Percentiles rank a stretch among this genome's conserved stretches.
phyloP scores from a whole-genome alignment of 2,329 filamentous ascomycete species.

The Arthrobotrys sinensis region DNA sequence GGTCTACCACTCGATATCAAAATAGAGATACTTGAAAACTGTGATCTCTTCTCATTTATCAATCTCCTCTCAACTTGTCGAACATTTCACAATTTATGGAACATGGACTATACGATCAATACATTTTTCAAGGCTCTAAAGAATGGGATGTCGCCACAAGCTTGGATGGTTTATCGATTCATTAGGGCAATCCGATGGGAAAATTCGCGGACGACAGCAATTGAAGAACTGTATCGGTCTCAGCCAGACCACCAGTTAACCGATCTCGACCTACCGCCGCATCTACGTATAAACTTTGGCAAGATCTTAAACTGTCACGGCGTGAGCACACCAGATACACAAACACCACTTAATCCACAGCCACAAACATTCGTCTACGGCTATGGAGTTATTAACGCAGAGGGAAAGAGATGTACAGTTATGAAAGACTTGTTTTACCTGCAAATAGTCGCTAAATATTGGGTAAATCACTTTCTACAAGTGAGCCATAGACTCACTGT shows the following conservation, averaged over 20 bases:
- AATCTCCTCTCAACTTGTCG: conserved; percentile 11
- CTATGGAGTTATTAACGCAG: not conserved
- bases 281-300: not conserved
- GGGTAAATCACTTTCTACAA: not conserved
- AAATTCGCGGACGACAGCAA: not conserved
- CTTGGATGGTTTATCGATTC: not conserved
- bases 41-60: not conserved
- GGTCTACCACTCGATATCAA: conserved; percentile 3
- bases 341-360: not conserved
- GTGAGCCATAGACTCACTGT: not conserved
- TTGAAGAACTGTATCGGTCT: not conserved
- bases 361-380: not conserved
- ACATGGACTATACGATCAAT: too few species aligned
- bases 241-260: not conserved
- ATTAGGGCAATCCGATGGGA: not conserved
- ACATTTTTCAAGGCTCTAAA: not conserved
- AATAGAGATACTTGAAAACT: not conserved
- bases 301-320: not conserved
- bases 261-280: not conserved
- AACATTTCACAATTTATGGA: not conserved
- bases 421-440: conserved; percentile 3
- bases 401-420: not conserved
- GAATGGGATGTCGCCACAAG: conserved; percentile 1
- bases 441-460: not conserved
- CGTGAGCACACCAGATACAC: not conserved